Evolutionary conservation across 345 rosid genomes (phyloP), one percentile per base, ranked within the genome.

Genomic region (Limnanthes douglasii): DNA sequence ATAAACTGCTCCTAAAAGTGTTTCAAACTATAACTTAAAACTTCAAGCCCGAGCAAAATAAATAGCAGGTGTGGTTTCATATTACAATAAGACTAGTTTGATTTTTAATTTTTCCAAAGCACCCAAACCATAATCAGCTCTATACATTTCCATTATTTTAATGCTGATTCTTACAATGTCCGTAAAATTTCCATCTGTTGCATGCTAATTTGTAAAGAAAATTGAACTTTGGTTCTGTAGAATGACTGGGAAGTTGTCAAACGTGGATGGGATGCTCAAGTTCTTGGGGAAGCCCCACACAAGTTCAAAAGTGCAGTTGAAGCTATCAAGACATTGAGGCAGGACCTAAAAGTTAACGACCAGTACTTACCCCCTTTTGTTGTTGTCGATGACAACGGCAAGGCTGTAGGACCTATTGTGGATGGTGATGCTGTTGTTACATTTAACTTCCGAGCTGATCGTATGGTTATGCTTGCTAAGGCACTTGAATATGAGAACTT

Each of bases 221-320:
- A n/a, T n/a, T n/a, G n/a, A n/a, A n/a, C n/a, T n/a, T n/a, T n/a
- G n/a, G n/a, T 6, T 23, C 13, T 30, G 41, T 66, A 90, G 98
- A 90, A 90, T 59, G 98, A 90, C 54, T 90, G 98, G 96, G 34
- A 28, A 34, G 96, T 90, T 39, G 79, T 84, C 11, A 90, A 90
- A 62, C 61, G 96, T 41, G 98, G 98, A 30, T 90, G 98, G 98
- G 94, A 90, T 59, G 98, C 98, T 48, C 98, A 90, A 54, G 94
- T 90, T 49, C 94, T 90, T 23, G 98, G 98, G 20, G 94, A 80
- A 75, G 95, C 98, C 42, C 98, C 92, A 1, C 41, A 84, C 71
- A 80, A 84, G 61, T 90, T 90, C 39, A 72, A 18, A 21, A 72
- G 30, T 45, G 83, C 96, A 5, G 54, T 84, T 45, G 94, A 90